Base-by-base conservation (phyloP, 805 yeast genomes). In the Suhomyces pyralidae region DNA sequence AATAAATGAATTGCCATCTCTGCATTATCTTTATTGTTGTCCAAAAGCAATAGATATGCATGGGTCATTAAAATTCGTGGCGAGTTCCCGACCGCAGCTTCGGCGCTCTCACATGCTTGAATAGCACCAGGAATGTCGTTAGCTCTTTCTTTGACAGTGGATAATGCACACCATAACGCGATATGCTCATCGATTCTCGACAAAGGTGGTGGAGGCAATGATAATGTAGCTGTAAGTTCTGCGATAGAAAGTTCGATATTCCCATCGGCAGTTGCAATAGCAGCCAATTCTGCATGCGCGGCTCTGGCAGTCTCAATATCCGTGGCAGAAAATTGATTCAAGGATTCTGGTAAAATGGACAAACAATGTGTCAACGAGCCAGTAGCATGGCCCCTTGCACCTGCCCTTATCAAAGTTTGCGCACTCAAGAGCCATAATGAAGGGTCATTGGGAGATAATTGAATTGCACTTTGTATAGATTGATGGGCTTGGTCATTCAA, bases 281-380 rank as follows among this genome's bases (percentile, higher is more conserved):
- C 78, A 0, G 85, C 86, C 46, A 83, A 66, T 58, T 81, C 84
- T 3, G 81, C 76, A 65, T 81, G 85, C 2, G 80, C 78, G 14
- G 77, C 70, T 50, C 84, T 69, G 0, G 82, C 79, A 1, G 79
- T 70, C 50, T 78, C 79, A n/a, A 79, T 62, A 45, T 77, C 81
- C 4, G 63, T 61, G 1, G 60, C 40, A 6, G 65, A 52, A 48
- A 71, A 60, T 44, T 68, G 61, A 46, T 56, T 60, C 7, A 71
- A 58, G 17, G 61, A 55, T 15, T 64, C 67, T 2, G 81, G 80
- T 45, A 79, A 62, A 40, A 76, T 65, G 19, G 71, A 66, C 28
- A 82, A 63, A 40, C 82, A 70, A 45, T 74, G 76, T 19, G 73
- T 73, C 48, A 82, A 70, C 3, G 81, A 69, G 19, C 77, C 75